Evolutionary conservation across 345 rosid genomes (phyloP).

Genomic region (Fremontodendron californicum): DNA sequence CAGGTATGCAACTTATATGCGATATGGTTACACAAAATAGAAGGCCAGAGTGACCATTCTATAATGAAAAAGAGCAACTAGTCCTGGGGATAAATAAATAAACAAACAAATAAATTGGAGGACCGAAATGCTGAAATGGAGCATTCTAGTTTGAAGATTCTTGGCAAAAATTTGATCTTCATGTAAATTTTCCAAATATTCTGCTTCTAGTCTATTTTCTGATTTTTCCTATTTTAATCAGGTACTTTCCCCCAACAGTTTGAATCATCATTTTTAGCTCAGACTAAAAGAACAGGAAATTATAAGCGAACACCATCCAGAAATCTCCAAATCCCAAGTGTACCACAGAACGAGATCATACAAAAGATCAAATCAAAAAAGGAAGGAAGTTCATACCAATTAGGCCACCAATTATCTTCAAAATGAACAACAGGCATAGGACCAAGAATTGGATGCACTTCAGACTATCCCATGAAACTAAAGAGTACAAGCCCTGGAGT

Average conservation of each 20-base stretch:
- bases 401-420: slow-evolving; percentile 41
- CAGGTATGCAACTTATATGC: slow-evolving; percentile 22
- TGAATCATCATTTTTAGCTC: neutral
- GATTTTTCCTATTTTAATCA: neutral
- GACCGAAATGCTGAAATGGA: neutral
- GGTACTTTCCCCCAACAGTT: slow-evolving; percentile 11
- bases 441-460: slow-evolving; percentile 42
- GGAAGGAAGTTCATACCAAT: slow-evolving; percentile 32
- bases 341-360: slow-evolving; percentile 18
- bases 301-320: slow-evolving; percentile 12
- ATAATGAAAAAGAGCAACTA: neutral
- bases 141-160: neutral
- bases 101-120: neutral
- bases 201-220: neutral
- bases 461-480: slow-evolving; percentile 45
- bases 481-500: slow-evolving; percentile 22
- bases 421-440: slow-evolving; percentile 55
- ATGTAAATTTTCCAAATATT: neutral
- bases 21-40: neutral
- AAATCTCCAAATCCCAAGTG: slow-evolving; percentile 8
- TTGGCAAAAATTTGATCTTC: neutral
- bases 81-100: neutral
- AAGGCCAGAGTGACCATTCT: neutral
- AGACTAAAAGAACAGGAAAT: slow-evolving; percentile 13
- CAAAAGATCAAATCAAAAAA: slow-evolving; percentile 35